Conservation (phyloP, 2,329 filamentous ascomycete genomes). For the Exutisphaerella laricina region DNA sequence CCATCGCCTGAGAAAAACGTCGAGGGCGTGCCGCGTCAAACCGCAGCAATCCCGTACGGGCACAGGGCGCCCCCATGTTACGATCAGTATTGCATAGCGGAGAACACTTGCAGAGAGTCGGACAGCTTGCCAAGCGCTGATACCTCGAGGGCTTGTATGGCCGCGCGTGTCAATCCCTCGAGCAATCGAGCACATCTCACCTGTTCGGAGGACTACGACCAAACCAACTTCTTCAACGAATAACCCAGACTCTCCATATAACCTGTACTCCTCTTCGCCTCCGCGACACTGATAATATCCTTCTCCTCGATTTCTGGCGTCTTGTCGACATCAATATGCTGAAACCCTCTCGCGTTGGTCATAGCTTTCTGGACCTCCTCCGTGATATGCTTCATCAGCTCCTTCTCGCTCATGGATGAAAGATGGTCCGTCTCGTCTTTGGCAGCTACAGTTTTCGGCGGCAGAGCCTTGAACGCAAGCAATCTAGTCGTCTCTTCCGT, state of each 20-base stretch:
- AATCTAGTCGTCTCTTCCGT: slow-evolving; percentile 31
- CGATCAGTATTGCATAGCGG: too few species aligned
- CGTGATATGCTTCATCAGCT: slow-evolving; percentile 61
- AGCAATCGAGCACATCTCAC: too few species aligned
- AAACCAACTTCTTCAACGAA: slow-evolving; percentile 88
- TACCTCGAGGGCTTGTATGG: too few species aligned
- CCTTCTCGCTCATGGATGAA: slow-evolving; percentile 42
- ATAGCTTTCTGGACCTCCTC: slow-evolving; percentile 67
- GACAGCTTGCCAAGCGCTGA: too few species aligned
- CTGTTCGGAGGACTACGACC: slow-evolving; percentile 58
- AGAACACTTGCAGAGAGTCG: too few species aligned
- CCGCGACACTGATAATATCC: slow-evolving; percentile 75
- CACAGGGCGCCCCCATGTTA: too few species aligned
- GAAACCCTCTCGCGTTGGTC: slow-evolving; percentile 36
- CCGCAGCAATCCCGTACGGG: too few species aligned
- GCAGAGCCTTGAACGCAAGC: slow-evolving; percentile 54
- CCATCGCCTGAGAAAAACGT: too few species aligned
- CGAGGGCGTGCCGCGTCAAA: too few species aligned
- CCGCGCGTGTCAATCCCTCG: too few species aligned
- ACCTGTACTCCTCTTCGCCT: slow-evolving; percentile 82
- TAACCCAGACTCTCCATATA: slow-evolving; percentile 83
- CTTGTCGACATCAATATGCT: slow-evolving; percentile 22
- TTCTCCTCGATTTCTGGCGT: slow-evolving; percentile 45
- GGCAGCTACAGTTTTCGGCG: slow-evolving; percentile 41
- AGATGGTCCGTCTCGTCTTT: slow-evolving; percentile 28